phyloP scores from a whole-genome alignment of 2,329 filamentous ascomycete species.

The Domatiomyces catenatus region DNA sequence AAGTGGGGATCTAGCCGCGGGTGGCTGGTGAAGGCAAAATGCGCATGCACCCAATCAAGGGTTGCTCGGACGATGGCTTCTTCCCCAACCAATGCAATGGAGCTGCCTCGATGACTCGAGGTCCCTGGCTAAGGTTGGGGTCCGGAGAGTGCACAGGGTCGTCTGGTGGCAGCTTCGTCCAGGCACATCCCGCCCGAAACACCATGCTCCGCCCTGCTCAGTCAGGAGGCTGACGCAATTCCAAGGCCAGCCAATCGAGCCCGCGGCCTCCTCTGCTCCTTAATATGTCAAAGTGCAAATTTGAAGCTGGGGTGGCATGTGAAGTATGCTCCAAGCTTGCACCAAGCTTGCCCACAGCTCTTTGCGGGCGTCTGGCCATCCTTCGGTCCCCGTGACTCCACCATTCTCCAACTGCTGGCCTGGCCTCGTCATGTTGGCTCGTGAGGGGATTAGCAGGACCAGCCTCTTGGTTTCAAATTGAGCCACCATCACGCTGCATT shows the following conservation, averaged over 20 bases:
- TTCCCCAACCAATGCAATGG: background rate
- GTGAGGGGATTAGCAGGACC: background rate
- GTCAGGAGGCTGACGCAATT: background rate
- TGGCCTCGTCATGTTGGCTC: background rate
- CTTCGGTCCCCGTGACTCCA: background rate
- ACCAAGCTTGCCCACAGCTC: background rate
- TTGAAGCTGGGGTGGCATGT: background rate
- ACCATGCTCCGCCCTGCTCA: background rate
- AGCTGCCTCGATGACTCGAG: background rate
- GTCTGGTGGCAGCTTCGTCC: background rate
- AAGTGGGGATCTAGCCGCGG: background rate
- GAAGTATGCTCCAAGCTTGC: background rate
- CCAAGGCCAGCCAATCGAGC: background rate
- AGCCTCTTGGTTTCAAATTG: background rate
- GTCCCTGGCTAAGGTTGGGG: background rate
- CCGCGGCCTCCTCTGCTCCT: background rate
- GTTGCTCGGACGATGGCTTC: background rate
- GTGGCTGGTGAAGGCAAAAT: background rate
- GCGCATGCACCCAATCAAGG: background rate
- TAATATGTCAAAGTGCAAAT: background rate
- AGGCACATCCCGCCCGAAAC: background rate
- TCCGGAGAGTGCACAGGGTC: background rate
- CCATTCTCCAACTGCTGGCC: background rate
- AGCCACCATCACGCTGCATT: slow-evolving; percentile 1
- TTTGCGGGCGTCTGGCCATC: background rate